Conservation (phyloP, 2,329 filamentous ascomycete species). For the Sporothrix curviconia region DNA sequence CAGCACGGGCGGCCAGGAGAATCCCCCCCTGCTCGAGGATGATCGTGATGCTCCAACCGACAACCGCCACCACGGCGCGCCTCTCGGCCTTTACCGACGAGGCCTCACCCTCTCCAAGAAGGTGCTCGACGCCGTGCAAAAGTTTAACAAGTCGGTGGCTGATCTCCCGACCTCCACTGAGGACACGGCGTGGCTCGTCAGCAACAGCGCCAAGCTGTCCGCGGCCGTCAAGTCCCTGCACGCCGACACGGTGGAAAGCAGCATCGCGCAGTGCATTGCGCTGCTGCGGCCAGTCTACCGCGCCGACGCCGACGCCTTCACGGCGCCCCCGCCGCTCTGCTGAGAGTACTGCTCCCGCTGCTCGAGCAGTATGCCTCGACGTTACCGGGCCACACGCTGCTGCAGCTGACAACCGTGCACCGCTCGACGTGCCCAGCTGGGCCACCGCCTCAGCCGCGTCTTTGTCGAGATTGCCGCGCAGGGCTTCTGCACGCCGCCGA, state of each 20-base stretch:
- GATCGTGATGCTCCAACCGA: no score
- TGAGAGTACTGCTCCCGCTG: conserved; percentile 61
- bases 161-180: conserved; percentile 53
- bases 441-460: conserved; percentile 66
- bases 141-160: conserved; percentile 51
- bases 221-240: conserved; percentile 54
- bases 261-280: conserved; percentile 33
- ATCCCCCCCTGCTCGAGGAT: no score
- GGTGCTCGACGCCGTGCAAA: conserved; percentile 73
- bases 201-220: conserved; percentile 46
- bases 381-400: conserved; percentile 51
- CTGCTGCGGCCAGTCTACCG: conserved; percentile 24
- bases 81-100: conserved; percentile 46
- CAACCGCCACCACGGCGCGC: no score
- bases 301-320: not conserved
- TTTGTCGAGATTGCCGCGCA: conserved; percentile 75
- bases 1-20: not conserved
- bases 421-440: conserved; percentile 64
- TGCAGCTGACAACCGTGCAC: conserved; percentile 58
- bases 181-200: conserved; percentile 56
- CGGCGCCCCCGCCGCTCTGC: conserved; percentile 37
- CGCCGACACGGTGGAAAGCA: conserved; percentile 45
- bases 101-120: conserved; percentile 64
- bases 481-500: conserved; percentile 88
- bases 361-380: conserved; percentile 64